A percentile compares a stretch with the other conserved stretches of the same genome.
Conservation (phyloP, 345 rosid genomes). For the Boechera stricta region DNA sequence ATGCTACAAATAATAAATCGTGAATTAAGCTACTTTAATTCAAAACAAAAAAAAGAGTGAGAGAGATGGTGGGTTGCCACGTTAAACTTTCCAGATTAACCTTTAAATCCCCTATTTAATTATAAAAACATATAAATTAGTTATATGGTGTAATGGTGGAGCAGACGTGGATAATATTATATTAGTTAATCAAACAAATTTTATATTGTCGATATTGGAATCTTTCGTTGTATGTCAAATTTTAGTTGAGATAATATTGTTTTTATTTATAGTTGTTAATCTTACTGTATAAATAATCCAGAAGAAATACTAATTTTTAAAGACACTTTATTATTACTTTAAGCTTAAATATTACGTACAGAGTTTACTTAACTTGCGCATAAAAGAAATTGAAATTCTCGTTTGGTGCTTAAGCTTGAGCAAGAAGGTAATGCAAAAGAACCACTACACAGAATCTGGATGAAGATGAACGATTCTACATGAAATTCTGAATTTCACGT, state of each 20-base stretch:
- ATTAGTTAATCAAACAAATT: not conserved
- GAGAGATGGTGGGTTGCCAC: conserved; percentile 36
- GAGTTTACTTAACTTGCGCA: not conserved
- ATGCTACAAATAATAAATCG: not conserved
- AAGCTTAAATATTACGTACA: not conserved
- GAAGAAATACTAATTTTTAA: not conserved
- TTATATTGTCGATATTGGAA: conserved; percentile 5
- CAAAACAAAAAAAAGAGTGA: too few relatives aligned
- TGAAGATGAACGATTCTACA: not conserved
- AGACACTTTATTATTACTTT: not conserved
- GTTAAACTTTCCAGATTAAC: not conserved
- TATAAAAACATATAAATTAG: not conserved
- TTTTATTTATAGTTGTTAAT: not conserved
- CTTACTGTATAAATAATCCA: not conserved
- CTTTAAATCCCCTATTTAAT: not conserved
- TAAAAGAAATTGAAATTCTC: conserved; percentile 1
- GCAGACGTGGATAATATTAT: conserved; percentile 34
- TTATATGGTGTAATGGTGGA: not conserved
- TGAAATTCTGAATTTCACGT: conserved; percentile 7
- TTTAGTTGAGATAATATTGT: not conserved
- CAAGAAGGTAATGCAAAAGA: conserved; percentile 39
- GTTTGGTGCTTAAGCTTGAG: conserved; percentile 42
- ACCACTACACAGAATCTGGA: not conserved
- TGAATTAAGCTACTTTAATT: not conserved
- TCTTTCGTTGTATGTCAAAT: not conserved